These are phyloP conservation scores for Globisporangium paddicum DNA, from an alignment of 352 stramenopile genomes.

Conservation along the genomic window DNA sequence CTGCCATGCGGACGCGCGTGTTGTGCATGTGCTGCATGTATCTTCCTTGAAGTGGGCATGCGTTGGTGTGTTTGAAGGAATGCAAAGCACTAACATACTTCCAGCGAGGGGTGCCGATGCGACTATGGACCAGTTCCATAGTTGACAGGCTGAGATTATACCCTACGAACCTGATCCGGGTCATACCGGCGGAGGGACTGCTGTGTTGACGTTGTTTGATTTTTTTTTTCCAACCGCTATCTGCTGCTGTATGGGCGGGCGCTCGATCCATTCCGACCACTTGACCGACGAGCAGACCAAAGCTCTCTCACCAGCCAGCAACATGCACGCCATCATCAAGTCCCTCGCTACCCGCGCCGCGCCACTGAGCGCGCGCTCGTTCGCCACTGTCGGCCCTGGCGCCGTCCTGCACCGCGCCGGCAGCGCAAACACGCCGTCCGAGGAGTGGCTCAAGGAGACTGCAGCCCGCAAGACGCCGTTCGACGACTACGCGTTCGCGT, in stretches of 20 bases:
- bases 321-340: conserved; percentile 36
- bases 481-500: conserved; percentile 55
- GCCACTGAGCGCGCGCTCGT: conserved; percentile 17
- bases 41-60: not conserved
- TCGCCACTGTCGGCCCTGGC: conserved; percentile 46
- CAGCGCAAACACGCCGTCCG: conserved; percentile 37
- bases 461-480: conserved; percentile 42
- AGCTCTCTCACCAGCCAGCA: conserved; percentile 7
- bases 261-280: not conserved
- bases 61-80: not conserved
- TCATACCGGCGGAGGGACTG: conserved; percentile 62
- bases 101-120: conserved; percentile 54
- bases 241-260: not conserved
- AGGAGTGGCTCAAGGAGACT: conserved; percentile 43
- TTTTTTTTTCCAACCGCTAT: conserved; percentile 12
- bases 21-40: too few species aligned
- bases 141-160: conserved; percentile 60
- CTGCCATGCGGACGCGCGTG: not conserved
- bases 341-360: conserved; percentile 22
- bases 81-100: conserved; percentile 29
- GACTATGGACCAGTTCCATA: conserved; percentile 43
- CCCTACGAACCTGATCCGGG: conserved; percentile 65
- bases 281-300: conserved; percentile 2
- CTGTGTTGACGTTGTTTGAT: conserved; percentile 35
- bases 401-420: conserved; percentile 37